Evolutionary conservation across 2,329 filamentous ascomycete genomes (phyloP).

Genomic region (Cyphellophora europaea): DNA sequence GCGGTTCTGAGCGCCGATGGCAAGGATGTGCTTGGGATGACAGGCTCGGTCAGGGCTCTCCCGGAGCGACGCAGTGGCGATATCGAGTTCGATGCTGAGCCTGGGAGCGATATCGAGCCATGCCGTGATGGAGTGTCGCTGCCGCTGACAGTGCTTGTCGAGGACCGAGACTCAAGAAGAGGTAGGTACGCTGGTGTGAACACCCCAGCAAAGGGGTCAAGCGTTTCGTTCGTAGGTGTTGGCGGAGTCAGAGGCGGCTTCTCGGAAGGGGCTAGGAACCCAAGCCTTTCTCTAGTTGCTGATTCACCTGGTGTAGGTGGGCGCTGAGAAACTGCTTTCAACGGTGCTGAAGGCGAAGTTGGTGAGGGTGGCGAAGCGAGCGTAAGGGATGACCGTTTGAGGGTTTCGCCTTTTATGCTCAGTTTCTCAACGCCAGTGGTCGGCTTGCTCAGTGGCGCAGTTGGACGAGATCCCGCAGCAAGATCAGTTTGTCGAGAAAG

Average conservation of each 20-base stretch:
- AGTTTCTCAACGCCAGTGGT: conserved; percentile 15
- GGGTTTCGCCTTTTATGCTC: conserved; percentile 15
- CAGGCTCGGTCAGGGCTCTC: conserved; percentile 8
- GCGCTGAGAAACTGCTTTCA: no score
- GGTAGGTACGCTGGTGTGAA: conserved; percentile 16
- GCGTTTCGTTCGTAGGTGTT: conserved; percentile 9
- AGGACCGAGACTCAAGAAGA: conserved; percentile 13
- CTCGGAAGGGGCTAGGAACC: conserved; percentile 1
- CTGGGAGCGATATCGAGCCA: not conserved
- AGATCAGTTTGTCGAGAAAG: not conserved
- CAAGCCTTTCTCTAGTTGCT: no score
- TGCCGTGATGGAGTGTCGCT: not conserved
- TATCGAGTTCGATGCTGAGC: not conserved
- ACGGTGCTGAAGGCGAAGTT: no score
- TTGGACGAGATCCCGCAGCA: conserved; percentile 1
- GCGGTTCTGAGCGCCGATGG: conserved; percentile 16
- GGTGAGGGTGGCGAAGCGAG: conserved; percentile 7
- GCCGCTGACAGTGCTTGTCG: not conserved
- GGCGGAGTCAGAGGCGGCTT: conserved; percentile 3
- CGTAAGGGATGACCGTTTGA: conserved; percentile 5
- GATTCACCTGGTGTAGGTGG: not conserved
- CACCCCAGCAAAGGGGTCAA: conserved; percentile 13
- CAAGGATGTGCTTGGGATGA: conserved; percentile 14
- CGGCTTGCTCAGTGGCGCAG: conserved; percentile 13
- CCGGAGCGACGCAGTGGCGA: not conserved